Evolutionary conservation across 1,139 yeast genomes (phyloP).

Genomic region (Magnusiomyces sp.): DNA sequence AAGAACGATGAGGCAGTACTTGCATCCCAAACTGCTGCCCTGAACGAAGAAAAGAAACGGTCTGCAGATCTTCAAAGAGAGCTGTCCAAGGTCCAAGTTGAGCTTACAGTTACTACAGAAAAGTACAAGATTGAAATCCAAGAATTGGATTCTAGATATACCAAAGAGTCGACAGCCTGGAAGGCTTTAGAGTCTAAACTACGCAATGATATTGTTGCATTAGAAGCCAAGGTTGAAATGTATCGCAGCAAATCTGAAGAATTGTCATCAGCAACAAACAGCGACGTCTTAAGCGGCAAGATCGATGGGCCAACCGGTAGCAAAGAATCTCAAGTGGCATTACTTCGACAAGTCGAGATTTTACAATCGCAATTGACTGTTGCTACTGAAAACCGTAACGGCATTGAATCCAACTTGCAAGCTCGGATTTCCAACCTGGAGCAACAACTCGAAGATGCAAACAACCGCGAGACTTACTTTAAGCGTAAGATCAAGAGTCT

Average conservation of each 20-base stretch:
- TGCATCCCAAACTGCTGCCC: conserved; percentile 20
- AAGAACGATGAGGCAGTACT: conserved; percentile 22
- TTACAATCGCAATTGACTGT: conserved; percentile 59
- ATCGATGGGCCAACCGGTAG: conserved; percentile 18
- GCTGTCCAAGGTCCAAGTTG: conserved; percentile 16
- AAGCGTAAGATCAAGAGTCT: conserved; percentile 21
- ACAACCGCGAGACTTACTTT: conserved; percentile 21
- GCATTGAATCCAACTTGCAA: conserved; percentile 47
- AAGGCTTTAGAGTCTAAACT: conserved; percentile 20
- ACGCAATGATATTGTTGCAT: conserved; percentile 24
- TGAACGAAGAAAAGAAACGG: conserved; percentile 15
- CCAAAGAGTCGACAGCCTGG: conserved; percentile 15
- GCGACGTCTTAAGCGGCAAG: conserved; percentile 10
- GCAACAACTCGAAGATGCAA: conserved; percentile 30
- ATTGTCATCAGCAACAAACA: conserved; percentile 19
- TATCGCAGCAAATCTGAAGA: conserved; percentile 37
- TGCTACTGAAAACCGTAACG: conserved; percentile 60
- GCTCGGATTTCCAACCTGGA: conserved; percentile 42
- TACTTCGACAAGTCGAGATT: conserved; percentile 40
- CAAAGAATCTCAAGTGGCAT: conserved; percentile 31
- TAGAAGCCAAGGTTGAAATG: conserved; percentile 39
- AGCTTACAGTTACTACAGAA: conserved; percentile 16
- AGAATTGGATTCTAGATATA: conserved; percentile 21
- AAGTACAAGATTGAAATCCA: conserved; percentile 17
- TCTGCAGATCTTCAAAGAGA: conserved; percentile 16